Evolutionary conservation across 2,329 filamentous ascomycete species (phyloP).

Genomic region (Calonectria pseudoturangicola): DNA sequence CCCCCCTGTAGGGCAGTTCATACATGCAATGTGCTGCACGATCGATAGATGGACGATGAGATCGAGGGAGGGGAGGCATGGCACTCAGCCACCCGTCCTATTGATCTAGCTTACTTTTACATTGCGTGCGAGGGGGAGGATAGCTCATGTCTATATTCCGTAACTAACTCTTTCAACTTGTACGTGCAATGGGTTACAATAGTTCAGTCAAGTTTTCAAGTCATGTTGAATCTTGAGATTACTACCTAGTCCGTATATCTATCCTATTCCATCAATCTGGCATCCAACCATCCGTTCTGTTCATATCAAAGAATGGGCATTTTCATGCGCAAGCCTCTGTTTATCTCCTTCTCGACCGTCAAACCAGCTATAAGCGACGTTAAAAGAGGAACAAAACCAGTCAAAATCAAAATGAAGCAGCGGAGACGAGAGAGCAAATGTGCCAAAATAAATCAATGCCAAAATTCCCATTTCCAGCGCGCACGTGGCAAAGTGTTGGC

Average conservation of each 20-base stretch:
- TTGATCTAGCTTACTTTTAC: too few species aligned
- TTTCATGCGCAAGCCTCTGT: background rate
- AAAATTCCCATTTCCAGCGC: conserved; percentile 43
- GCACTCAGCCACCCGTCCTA: too few species aligned
- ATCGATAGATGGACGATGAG: background rate
- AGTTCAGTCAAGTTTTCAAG: background rate
- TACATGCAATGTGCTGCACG: background rate
- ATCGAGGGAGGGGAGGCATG: background rate
- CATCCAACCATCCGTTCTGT: background rate
- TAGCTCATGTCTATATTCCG: background rate
- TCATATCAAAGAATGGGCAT: background rate
- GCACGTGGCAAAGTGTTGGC: conserved; percentile 28
- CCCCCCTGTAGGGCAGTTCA: too few species aligned
- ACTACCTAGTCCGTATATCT: conserved; percentile 3
- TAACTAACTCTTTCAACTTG: too few species aligned
- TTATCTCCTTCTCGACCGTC: background rate
- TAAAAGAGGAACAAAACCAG: background rate
- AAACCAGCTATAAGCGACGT: background rate
- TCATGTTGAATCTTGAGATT: background rate
- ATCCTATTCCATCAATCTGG: background rate
- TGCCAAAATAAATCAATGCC: conserved; percentile 10
- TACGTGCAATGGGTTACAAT: too few species aligned
- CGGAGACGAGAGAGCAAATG: background rate
- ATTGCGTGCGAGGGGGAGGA: too few species aligned
- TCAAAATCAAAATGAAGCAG: conserved; percentile 9